A percentile compares a stretch with the other conserved stretches of the same genome.
Conservation (phyloP, 768 basidiomycete genomes). For the Rhizopogon rudus region DNA sequence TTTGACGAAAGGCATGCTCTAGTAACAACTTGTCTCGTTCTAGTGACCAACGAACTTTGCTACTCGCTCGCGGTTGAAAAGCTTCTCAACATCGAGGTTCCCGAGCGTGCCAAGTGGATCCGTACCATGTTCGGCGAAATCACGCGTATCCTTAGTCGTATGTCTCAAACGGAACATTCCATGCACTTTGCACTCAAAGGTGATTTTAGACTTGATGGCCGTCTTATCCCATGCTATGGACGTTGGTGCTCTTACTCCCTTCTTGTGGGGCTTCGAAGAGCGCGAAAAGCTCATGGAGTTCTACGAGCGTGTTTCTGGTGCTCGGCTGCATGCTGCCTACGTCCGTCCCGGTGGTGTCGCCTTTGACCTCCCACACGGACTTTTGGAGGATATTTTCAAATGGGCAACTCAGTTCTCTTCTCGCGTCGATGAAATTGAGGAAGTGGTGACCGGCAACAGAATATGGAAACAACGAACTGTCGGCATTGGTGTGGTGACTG, state of each 20-base stretch:
- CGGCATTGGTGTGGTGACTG: conserved; percentile 86
- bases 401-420: conserved; percentile 95
- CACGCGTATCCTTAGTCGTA: conserved; percentile 91
- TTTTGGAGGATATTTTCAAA: conserved; percentile 97
- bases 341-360: conserved; percentile 97
- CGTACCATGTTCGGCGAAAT: conserved; percentile 96
- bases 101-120: conserved; percentile 97
- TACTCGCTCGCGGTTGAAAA: conserved; percentile 98
- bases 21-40: conserved; percentile 3
- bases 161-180: conserved; percentile 19
- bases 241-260: conserved; percentile 96
- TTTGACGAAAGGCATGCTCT: neutral
- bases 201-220: conserved; percentile 81
- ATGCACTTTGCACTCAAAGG: neutral
- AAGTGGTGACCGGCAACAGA: conserved; percentile 94
- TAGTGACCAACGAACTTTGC: conserved; percentile 98
- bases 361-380: conserved; percentile 95
- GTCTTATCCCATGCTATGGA: conserved; percentile 95
- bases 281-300: conserved; percentile 99
- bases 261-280: conserved; percentile 99
- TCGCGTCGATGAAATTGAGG: conserved; percentile 95
- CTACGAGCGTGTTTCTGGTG: conserved; percentile 98
- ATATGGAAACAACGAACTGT: conserved; percentile 97
- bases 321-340: conserved; percentile 96
- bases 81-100: conserved; percentile 93